Evolutionary conservation across 2,329 filamentous ascomycete species (phyloP), one percentile per base, ranked within the genome.

Genomic region (Colletotrichum caudatum): DNA sequence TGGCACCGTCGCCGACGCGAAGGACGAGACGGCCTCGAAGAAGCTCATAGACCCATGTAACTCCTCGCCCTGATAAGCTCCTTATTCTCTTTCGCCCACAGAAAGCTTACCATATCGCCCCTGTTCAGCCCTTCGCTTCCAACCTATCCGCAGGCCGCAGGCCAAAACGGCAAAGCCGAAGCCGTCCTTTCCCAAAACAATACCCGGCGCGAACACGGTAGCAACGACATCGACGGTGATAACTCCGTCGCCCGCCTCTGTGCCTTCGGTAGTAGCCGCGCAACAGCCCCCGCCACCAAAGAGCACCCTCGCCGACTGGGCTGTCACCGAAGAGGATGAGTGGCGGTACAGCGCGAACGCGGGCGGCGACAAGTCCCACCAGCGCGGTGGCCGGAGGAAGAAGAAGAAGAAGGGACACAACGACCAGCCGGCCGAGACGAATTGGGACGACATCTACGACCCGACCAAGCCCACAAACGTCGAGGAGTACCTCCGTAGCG

Each of bases 371-470:
- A 88, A 92, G 77, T 93, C 93, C 82, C 88, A 90, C 67, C 90
- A 93, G 78, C 90, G 93, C 61, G 93, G 93, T 67, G 93, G 93
- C 53, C 90, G 93, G 71, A 94, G 93, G 81, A 92, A 91, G 78
- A 91, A 92, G 81, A 93, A 93, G 85, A 92, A 91, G 80, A 88
- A 89, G 76, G 87, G 90, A 72, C 86, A 88, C 74, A 84, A 89
- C 7, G 84, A 85, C 58, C 81, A 87, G 39, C 81, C 82, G 6
- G 82, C 87, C 63, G 87, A 90, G 79, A 90, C 88, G n/a, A 91
- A 97, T 78, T 98, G 94, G 94, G 93, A 97, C 79, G 94, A 97
- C 79, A 89, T 96, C 33, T 98, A 97, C 79, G 95, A 97, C 77
- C 93, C 94, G 0, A 86, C 92, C 14, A 85, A 93, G 50, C 94